Evolutionary conservation across 2,329 filamentous ascomycete genomes (phyloP).

Genomic region (Stachybotrys chartarum): DNA sequence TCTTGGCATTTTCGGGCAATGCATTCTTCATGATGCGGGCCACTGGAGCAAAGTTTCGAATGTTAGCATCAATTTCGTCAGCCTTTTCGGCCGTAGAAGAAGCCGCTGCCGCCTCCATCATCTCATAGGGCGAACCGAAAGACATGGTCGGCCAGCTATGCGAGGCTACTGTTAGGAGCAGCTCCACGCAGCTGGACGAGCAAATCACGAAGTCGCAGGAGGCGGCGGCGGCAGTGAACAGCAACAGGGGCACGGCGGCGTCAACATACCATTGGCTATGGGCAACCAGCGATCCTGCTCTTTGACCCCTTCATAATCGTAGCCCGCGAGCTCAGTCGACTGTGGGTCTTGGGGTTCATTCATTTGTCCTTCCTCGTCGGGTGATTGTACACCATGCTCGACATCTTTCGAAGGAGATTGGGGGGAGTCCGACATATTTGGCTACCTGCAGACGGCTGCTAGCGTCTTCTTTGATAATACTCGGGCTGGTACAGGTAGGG

Average conservation of each 20-base stretch:
- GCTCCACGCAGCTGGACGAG: constrained; percentile 17
- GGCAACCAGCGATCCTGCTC: constrained; percentile 99
- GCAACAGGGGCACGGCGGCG: not conserved
- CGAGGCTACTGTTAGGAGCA: constrained; percentile 20
- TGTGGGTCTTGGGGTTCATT: constrained; percentile 78
- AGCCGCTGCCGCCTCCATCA: constrained; percentile 33
- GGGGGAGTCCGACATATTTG: constrained; percentile 85
- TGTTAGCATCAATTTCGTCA: constrained; percentile 77
- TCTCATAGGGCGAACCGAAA: constrained; percentile 47
- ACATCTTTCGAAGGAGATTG: constrained; percentile 91
- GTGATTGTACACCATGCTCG: constrained; percentile 87
- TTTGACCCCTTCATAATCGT: constrained; percentile 93
- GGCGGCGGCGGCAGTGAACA: constrained; percentile 2
- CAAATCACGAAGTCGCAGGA: constrained; percentile 33
- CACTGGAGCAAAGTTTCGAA: constrained; percentile 90
- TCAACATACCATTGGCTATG: constrained; percentile 97
- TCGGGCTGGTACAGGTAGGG: constrained; percentile 47
- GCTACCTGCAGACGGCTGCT: constrained; percentile 59
- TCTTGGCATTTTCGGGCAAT: constrained; percentile 96
- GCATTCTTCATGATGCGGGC: constrained; percentile 99
- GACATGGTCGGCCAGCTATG: constrained; percentile 46
- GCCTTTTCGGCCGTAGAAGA: constrained; percentile 37
- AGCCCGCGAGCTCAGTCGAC: constrained; percentile 60
- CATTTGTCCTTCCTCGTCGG: constrained; percentile 92
- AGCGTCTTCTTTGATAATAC: constrained; percentile 53